These are phyloP conservation scores for Schrenkiella parvula DNA, from an alignment of 345 rosid species.

Conservation along the genomic window DNA sequence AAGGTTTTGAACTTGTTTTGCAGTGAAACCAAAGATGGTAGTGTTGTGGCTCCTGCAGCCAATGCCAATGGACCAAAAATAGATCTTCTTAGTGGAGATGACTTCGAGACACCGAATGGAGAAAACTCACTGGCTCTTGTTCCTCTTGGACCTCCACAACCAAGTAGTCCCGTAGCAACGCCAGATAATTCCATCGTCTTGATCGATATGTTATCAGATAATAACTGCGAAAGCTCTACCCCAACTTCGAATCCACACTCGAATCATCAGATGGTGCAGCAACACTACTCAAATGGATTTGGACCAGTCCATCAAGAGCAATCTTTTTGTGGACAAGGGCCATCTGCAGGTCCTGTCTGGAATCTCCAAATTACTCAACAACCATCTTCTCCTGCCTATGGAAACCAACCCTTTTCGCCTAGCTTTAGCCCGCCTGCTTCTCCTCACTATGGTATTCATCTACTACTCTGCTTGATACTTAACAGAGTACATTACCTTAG, in stretches of 20 bases:
- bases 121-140: constrained; percentile 58
- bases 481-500: background rate
- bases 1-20: background rate
- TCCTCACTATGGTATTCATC: constrained; percentile 28
- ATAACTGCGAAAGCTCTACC: constrained; percentile 32
- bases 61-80: constrained; percentile 68
- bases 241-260: constrained; percentile 23
- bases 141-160: constrained; percentile 66
- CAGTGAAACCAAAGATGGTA: constrained; percentile 27
- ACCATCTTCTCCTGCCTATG: constrained; percentile 66
- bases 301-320: constrained; percentile 54
- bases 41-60: constrained; percentile 56
- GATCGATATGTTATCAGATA: constrained; percentile 78
- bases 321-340: constrained; percentile 42
- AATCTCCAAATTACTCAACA: constrained; percentile 62
- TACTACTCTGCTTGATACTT: background rate
- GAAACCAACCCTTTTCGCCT: constrained; percentile 42
- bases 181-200: constrained; percentile 85
- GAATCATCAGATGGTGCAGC: constrained; percentile 16
- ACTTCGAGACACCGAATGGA: constrained; percentile 18
- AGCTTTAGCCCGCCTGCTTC: constrained; percentile 30
- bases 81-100: constrained; percentile 86
- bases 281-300: constrained; percentile 42
- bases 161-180: constrained; percentile 42
- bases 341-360: constrained; percentile 60